A percentile compares a stretch with the other conserved stretches of the same genome.
Conservation (phyloP, 2,329 filamentous ascomycete genomes). For the Catunica adiposa region DNA sequence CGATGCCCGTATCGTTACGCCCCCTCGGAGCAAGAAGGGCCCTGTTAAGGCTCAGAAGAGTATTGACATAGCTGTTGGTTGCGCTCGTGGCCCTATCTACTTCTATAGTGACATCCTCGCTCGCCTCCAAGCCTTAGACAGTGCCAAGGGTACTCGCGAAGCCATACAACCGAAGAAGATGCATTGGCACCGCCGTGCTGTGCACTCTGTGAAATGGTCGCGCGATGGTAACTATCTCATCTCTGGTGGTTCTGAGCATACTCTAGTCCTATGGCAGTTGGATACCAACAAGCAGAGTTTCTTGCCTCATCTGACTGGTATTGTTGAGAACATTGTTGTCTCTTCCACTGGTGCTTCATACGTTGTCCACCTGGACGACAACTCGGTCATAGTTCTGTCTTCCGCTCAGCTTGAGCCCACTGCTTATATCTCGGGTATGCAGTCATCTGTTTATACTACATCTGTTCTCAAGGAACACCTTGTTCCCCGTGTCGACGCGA, state of each 20-base stretch:
- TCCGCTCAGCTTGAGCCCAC: slow-evolving; percentile 78
- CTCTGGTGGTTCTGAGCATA: slow-evolving; percentile 80
- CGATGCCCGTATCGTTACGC: slow-evolving; percentile 36
- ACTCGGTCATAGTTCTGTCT: slow-evolving; percentile 78
- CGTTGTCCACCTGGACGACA: slow-evolving; percentile 72
- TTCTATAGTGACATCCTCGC: slow-evolving; percentile 62
- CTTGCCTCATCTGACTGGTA: slow-evolving; percentile 76
- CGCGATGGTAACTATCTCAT: slow-evolving; percentile 91
- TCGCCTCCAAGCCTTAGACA: slow-evolving; percentile 33
- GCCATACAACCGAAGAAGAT: slow-evolving; percentile 46
- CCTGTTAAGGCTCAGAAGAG: slow-evolving; percentile 8
- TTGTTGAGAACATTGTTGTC: slow-evolving; percentile 69
- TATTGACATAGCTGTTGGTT: slow-evolving; percentile 65
- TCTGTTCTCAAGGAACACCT: slow-evolving; percentile 34
- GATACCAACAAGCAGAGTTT: slow-evolving; percentile 70
- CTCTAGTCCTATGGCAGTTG: slow-evolving; percentile 83
- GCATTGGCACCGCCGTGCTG: slow-evolving; percentile 82
- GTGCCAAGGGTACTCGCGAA: slow-evolving; percentile 26
- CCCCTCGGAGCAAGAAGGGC: slow-evolving; percentile 16
- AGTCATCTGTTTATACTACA: slow-evolving; percentile 40
- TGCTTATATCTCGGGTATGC: slow-evolving; percentile 69
- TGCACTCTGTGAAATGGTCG: slow-evolving; percentile 81
- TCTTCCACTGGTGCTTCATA: slow-evolving; percentile 69
- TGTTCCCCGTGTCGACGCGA: slow-evolving; percentile 30
- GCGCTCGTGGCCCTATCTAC: slow-evolving; percentile 58